phyloP scores from a whole-genome alignment of 129 eudicot genomes.

The Dittrichia graveolens region DNA sequence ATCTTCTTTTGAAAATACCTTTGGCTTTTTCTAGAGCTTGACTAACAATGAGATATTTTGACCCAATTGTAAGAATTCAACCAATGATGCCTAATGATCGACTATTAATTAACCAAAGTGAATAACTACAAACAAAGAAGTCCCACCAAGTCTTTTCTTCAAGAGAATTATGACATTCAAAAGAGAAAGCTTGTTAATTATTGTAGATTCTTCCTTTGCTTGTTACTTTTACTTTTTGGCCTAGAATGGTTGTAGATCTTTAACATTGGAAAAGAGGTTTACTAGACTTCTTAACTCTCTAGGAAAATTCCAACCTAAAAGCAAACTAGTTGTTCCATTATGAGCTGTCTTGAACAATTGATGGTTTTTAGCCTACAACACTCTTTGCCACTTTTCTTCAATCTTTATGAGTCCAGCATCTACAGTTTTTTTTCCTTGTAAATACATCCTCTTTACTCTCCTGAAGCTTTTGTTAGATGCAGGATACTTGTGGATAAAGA shows the following conservation, averaged over 20 bases:
- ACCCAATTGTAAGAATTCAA: slow-evolving; percentile 20
- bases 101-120: slow-evolving; percentile 33
- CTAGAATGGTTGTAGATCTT: slow-evolving; percentile 18
- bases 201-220: slow-evolving; percentile 20
- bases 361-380: slow-evolving; percentile 35
- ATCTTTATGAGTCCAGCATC: slow-evolving; percentile 12
- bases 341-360: slow-evolving; percentile 39
- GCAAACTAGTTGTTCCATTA: slow-evolving; percentile 16
- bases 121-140: slow-evolving; percentile 25
- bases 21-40: slow-evolving; percentile 26
- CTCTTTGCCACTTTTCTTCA: slow-evolving; percentile 4
- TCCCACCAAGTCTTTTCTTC: slow-evolving; percentile 30
- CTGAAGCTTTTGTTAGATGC: background rate
- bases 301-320: slow-evolving; percentile 25
- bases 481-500: background rate
- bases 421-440: background rate
- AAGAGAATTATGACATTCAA: slow-evolving; percentile 23
- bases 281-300: slow-evolving; percentile 29
- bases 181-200: slow-evolving; percentile 20
- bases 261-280: slow-evolving; percentile 20
- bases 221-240: slow-evolving; percentile 34
- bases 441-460: slow-evolving; percentile 4
- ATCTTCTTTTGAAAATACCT: background rate
- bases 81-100: slow-evolving; percentile 36
- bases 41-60: slow-evolving; percentile 19